Evolutionary conservation across 306 rosid species (phyloP).

Genomic region (Neltuma alba): DNA sequence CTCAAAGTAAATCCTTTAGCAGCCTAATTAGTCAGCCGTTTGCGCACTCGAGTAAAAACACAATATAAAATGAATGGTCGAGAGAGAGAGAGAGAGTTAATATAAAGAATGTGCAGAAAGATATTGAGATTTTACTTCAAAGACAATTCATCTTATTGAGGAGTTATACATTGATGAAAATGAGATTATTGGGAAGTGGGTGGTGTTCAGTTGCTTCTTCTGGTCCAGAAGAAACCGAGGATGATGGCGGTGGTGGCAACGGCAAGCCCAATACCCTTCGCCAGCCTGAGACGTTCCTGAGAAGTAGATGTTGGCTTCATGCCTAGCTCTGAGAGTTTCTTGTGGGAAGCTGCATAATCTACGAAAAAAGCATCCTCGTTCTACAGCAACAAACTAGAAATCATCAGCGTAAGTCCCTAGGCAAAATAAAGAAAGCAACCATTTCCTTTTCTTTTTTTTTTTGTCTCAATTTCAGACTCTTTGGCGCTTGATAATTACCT

Average conservation of each 20-base stretch:
- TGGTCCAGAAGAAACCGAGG: not conserved
- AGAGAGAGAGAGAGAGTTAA: no score
- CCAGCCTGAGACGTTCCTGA: not conserved
- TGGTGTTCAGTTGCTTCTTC: not conserved
- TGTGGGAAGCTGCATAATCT: conserved; percentile 82
- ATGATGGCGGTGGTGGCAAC: not conserved
- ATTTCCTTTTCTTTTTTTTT: no score
- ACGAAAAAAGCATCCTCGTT: conserved; percentile 66
- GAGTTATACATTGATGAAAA: no score
- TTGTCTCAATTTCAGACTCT: not conserved
- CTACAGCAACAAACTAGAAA: conserved; percentile 39
- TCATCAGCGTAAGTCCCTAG: not conserved
- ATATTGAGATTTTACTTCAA: no score
- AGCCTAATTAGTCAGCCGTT: no score
- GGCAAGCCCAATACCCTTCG: not conserved
- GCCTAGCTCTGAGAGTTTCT: conserved; percentile 85
- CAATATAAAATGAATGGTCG: no score
- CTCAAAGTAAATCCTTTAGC: no score
- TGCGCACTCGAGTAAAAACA: no score
- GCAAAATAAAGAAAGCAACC: not conserved
- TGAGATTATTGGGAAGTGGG: not conserved
- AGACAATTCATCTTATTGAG: not conserved
- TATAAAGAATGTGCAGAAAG: no score
- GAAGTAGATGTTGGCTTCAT: conserved; percentile 34
- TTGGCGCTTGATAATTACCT: conserved; percentile 39